Base-by-base conservation (phyloP, 2,329 filamentous ascomycete genomes). In the Diaporthe vaccinii region DNA sequence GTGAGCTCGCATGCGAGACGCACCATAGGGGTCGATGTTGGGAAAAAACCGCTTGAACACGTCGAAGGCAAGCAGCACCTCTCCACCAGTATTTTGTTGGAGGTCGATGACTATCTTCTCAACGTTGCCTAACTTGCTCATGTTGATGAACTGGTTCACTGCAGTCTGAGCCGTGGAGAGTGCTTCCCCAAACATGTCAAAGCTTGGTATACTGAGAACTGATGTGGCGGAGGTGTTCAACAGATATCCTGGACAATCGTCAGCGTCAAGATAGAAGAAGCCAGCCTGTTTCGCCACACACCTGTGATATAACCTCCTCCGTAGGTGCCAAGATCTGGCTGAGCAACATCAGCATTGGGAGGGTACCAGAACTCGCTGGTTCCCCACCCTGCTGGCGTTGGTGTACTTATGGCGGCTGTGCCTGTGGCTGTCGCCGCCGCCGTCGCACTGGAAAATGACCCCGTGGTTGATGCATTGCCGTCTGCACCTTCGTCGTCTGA, bases 141-240 rank as follows among this genome's bases (percentile, higher is more conserved):
- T 28, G 34, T 31, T 41, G 34, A 57, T 55, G 49, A 70, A 70
- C n/a, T 70, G 31, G 31, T 53, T n/a, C 17, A 70, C 44, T 22
- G 51, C 31, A 12, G 17, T 9, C 10, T 53, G 34, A 25, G 49
- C 44, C 3, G 46, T 41, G 22, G 14, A 22, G 2, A 70, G 46
- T 20, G 77, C 80, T 7, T 79, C 78, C 2, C 74, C 79, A 49
- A 75, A 78, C 65, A 80, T 79, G 9, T 81, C 76, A 62, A 86
- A 86, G 69, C 76, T 83, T 1, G 84, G 84, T 49, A 86, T 83
- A 65, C 83, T 85, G 14, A 87, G 78, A 0, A 87, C 82, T 7
- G 81, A 79, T 78, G 34, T 78, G 77, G 25, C 74, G 68, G 8
- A 80, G 68, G 72, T 62, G 59, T 62, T 79, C n/a, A 78, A 2